These are phyloP conservation scores for Aureobasidium leucospermi DNA, from an alignment of 2,329 filamentous ascomycete species.

Conservation along the genomic window DNA sequence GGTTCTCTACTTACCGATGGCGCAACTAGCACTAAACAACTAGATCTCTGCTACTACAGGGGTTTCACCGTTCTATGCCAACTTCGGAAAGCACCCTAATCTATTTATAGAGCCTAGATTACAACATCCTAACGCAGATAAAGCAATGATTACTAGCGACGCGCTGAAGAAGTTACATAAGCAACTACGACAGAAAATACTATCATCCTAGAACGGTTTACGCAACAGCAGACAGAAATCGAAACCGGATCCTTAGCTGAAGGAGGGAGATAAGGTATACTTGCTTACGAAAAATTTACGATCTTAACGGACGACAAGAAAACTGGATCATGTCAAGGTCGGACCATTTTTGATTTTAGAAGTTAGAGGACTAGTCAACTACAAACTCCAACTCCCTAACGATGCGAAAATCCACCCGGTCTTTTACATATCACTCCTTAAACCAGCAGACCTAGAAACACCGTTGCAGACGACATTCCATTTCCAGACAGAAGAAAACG, in stretches of 20 bases:
- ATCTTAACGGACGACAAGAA: conserved; percentile 14
- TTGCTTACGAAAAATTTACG: conserved; percentile 16
- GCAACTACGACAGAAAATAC: no score
- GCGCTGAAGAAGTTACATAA: no score
- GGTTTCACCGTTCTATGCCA: no score
- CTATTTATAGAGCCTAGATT: no score
- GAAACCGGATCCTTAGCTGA: conserved; percentile 15
- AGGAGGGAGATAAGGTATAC: conserved; percentile 19
- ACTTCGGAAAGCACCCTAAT: no score
- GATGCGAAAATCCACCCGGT: neutral
- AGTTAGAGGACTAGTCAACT: conserved; percentile 8
- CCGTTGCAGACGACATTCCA: conserved; percentile 6
- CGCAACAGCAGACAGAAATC: neutral
- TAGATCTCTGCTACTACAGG: no score
- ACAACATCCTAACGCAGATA: no score
- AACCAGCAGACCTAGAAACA: conserved; percentile 4
- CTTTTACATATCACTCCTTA: conserved; percentile 1
- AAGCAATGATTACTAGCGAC: no score
- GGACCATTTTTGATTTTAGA: conserved; percentile 17
- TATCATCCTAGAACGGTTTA: conserved; percentile 5
- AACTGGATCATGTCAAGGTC: conserved; percentile 17
- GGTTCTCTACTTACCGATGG: no score
- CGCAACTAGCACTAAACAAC: no score
- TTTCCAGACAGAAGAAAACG: conserved; percentile 1
- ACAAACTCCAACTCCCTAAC: conserved; percentile 7